phyloP scores from a whole-genome alignment of 495 filamentous ascomycete genomes.

The Hypoxylon cercidicola region DNA sequence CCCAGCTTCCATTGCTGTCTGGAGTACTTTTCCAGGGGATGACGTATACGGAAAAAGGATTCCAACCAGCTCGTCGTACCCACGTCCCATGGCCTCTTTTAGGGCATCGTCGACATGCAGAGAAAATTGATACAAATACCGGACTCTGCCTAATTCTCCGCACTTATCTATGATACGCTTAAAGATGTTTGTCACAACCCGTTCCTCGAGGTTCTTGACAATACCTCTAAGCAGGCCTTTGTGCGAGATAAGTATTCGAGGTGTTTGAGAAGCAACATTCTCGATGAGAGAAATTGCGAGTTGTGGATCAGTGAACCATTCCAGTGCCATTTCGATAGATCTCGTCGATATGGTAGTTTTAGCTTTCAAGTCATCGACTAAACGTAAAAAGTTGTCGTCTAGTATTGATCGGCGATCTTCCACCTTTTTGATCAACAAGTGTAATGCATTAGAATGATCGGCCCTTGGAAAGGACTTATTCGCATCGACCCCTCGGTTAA shows the following conservation, averaged over 20 bases:
- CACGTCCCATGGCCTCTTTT: background rate
- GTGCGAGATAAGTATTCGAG: background rate
- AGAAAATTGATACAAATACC: background rate
- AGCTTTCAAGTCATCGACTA: slow-evolving; percentile 1
- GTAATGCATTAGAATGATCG: background rate
- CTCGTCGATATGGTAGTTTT: background rate
- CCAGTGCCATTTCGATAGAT: background rate
- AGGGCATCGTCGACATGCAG: background rate
- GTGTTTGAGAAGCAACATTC: background rate
- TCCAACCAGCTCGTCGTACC: slow-evolving; percentile 5
- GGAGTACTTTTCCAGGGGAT: background rate
- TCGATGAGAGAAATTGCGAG: slow-evolving; percentile 11
- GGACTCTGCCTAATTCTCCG: background rate
- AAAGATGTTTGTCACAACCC: background rate
- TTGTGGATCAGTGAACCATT: background rate
- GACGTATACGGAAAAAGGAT: slow-evolving; percentile 1
- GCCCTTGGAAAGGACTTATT: slow-evolving; percentile 6
- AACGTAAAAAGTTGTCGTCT: background rate
- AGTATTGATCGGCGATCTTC: background rate
- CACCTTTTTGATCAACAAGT: background rate
- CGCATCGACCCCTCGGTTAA: slow-evolving; percentile 5
- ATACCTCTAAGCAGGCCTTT: background rate
- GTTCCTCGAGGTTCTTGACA: background rate
- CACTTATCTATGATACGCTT: background rate
- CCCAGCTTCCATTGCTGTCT: background rate